Conservation (phyloP, 371 early-diverging fungal genomes). For the Rhizomucor pusillus region DNA sequence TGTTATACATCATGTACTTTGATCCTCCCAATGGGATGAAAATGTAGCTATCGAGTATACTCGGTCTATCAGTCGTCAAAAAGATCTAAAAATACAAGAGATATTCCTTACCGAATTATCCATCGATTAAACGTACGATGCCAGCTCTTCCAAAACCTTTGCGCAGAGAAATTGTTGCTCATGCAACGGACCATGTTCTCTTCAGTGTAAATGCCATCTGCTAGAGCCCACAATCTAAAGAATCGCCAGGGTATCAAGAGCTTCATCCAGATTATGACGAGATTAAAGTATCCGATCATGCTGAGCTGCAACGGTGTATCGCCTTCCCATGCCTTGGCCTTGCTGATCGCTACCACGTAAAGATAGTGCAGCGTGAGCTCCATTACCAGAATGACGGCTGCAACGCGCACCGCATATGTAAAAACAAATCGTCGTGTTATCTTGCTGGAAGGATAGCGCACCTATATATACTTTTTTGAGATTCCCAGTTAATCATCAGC, state of each 20-base stretch:
- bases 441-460: constrained; percentile 47
- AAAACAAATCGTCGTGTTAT: constrained; percentile 39
- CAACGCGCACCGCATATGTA: constrained; percentile 51
- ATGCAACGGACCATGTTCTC: constrained; percentile 96
- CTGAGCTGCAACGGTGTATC: constrained; percentile 74
- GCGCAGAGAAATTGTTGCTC: constrained; percentile 87
- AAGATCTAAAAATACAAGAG: not conserved
- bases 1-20: constrained; percentile 61
- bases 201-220: constrained; percentile 79
- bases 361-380: constrained; percentile 78
- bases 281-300: constrained; percentile 79
- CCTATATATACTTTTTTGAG: constrained; percentile 17
- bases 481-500: not conserved
- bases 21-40: constrained; percentile 91
- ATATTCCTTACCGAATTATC: constrained; percentile 61
- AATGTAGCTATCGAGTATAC: constrained; percentile 56
- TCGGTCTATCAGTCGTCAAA: not conserved
- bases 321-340: constrained; percentile 77
- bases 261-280: constrained; percentile 89
- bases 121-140: constrained; percentile 90
- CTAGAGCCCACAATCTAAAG: constrained; percentile 88
- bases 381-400: constrained; percentile 66
- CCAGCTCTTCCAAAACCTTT: constrained; percentile 94
- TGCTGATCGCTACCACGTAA: constrained; percentile 86
- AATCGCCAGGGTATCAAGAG: constrained; percentile 92